Evolutionary conservation across 2,329 filamentous ascomycete species (phyloP), one percentile per base, ranked within the genome.

Genomic region (Apiospora phragmitis): DNA sequence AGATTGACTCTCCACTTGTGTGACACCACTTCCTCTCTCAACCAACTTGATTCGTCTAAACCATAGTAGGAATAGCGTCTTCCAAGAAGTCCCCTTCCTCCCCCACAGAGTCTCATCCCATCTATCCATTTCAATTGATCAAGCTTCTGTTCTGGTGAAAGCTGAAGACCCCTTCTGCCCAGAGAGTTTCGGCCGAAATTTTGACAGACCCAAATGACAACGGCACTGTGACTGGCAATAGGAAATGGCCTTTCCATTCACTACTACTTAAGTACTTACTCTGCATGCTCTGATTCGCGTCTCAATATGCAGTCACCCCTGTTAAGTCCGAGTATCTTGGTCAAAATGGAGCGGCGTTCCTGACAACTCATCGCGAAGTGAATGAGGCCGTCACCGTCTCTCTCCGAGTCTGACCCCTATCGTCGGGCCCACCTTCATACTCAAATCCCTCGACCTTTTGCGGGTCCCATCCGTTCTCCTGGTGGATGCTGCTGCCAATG

Each of bases 1-100:
- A n/a, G 21, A 62, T n/a, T 62, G 51, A 38, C 55, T 62, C 55
- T 38, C 55, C 55, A 62, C 55, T 38, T 38, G 12, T 35, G 55
- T 62, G 55, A 62, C 55, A 62, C 55, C 55, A 62, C 55, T 32
- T 68, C 35, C 67, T n/a, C 67, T 68, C 67, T 68, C 67, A 68
- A 68, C 67, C 67, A 68, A 51, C 67, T 68, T 41, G 67, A 41
- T n/a, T 3, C 4, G 18, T 18, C 67, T 68, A 68, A 41, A 16
- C 45, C 32, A 38, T 4, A 49, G 32, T 38, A 18, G 67, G 67
- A 5, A 42, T 68, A 41, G 67, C 32, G 42, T 18, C 7, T 67
- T n/a, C 38, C 11, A 35, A 42, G 16, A 45, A 67, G 26, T 26
- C 38, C 65, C 65, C 65, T 43, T 45, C 9, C 55, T 62, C 65